phyloP scores from a whole-genome alignment of 495 filamentous ascomycete genomes.

The Annulohypoxylon bovei region DNA sequence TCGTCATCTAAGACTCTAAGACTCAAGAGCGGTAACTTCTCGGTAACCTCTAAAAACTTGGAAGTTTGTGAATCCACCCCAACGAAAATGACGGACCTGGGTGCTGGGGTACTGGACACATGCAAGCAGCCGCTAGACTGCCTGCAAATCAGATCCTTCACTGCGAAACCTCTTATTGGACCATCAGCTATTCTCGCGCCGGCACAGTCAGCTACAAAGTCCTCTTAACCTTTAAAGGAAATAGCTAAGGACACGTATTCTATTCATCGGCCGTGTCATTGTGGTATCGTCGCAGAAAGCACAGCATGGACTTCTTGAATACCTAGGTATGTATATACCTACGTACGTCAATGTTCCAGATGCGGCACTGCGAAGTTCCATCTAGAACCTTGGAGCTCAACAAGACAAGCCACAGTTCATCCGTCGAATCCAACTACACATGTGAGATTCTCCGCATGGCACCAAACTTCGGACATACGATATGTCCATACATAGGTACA shows the following conservation, averaged over 20 bases:
- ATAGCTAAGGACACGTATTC: slow-evolving; percentile 18
- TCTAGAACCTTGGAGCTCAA: slow-evolving; percentile 4
- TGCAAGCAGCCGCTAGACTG: slow-evolving; percentile 12
- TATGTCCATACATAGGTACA: slow-evolving; percentile 1
- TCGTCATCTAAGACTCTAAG: neutral
- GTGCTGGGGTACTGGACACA: slow-evolving; percentile 13
- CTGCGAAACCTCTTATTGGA: neutral
- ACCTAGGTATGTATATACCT: neutral
- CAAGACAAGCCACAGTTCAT: slow-evolving; percentile 21
- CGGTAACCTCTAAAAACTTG: neutral
- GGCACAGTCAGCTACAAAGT: slow-evolving; percentile 5
- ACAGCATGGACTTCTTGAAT: neutral
- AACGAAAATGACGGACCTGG: neutral
- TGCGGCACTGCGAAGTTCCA: neutral
- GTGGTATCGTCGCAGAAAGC: neutral
- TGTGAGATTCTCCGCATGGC: slow-evolving; percentile 2
- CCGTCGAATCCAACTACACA: slow-evolving; percentile 1
- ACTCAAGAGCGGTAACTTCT: neutral
- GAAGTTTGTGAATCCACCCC: neutral
- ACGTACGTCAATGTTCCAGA: neutral
- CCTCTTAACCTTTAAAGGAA: neutral
- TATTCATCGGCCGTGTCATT: neutral
- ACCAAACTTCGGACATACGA: slow-evolving; percentile 22
- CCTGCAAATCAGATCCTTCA: slow-evolving; percentile 25
- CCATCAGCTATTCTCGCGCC: neutral